Evolutionary conservation across 2,329 filamentous ascomycete genomes (phyloP).

Genomic region (Ilyonectria robusta): DNA sequence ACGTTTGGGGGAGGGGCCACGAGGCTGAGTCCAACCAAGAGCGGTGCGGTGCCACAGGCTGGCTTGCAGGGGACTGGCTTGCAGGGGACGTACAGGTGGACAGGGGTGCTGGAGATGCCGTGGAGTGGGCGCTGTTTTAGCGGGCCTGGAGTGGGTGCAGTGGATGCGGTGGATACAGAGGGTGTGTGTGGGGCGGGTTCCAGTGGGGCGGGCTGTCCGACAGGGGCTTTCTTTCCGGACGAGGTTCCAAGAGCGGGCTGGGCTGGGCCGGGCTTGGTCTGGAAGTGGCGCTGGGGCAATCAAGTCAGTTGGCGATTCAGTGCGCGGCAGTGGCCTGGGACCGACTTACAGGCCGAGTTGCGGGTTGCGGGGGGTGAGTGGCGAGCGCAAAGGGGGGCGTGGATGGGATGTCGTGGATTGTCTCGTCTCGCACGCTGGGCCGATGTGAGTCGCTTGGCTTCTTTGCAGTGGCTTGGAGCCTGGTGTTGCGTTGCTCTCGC

Average conservation of each 20-base stretch:
- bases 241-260: slow-evolving; percentile 23
- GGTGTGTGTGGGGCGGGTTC: neutral
- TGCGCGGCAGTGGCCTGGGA: slow-evolving; percentile 1
- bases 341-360: slow-evolving; percentile 18
- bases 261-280: slow-evolving; percentile 23
- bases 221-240: slow-evolving; percentile 14
- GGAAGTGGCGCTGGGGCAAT: slow-evolving; percentile 18
- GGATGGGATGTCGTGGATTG: neutral
- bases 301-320: slow-evolving; percentile 27
- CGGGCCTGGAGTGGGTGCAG: slow-evolving; percentile 25
- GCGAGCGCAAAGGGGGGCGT: neutral
- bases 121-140: slow-evolving; percentile 30
- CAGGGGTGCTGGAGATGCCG: slow-evolving; percentile 40
- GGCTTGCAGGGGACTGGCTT: slow-evolving; percentile 34
- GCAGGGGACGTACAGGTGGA: slow-evolving; percentile 28
- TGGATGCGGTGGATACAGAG: neutral
- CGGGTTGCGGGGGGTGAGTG: slow-evolving; percentile 17
- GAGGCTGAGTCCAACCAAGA: slow-evolving; percentile 56
- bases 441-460: neutral
- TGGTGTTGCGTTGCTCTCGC: slow-evolving; percentile 10
- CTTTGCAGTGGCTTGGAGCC: slow-evolving; percentile 1
- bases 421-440: slow-evolving; percentile 3
- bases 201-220: slow-evolving; percentile 23
- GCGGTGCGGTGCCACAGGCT: slow-evolving; percentile 39
- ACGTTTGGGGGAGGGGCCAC: slow-evolving; percentile 57